Evolutionary conservation across 306 rosid species (phyloP).

Genomic region (Quercus dentata): DNA sequence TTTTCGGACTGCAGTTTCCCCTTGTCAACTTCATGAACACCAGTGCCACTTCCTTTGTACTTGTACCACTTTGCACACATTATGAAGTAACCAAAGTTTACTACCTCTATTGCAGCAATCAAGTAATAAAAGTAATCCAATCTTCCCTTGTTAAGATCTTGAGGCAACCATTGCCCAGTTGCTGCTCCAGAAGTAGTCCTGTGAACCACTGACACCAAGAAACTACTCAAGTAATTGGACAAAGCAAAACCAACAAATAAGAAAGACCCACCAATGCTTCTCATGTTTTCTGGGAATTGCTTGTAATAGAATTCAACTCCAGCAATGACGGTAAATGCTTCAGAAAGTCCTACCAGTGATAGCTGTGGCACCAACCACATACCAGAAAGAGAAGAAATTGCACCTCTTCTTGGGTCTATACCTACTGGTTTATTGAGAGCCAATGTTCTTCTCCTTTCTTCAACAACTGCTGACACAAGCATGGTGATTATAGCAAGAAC

Average conservation of each 20-base stretch:
- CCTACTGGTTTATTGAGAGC: constrained; percentile 55
- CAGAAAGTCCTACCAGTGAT: constrained; percentile 49
- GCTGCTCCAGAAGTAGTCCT: constrained; percentile 29
- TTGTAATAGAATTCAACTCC: constrained; percentile 76
- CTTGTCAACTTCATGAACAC: constrained; percentile 24
- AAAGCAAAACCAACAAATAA: constrained; percentile 61
- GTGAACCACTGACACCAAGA: constrained; percentile 54
- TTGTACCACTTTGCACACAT: constrained; percentile 58
- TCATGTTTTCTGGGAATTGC: constrained; percentile 92
- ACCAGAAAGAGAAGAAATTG: constrained; percentile 71
- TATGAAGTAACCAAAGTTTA: constrained; percentile 61
- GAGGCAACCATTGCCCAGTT: constrained; percentile 64
- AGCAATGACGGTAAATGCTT: constrained; percentile 52
- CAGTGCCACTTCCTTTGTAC: constrained; percentile 39
- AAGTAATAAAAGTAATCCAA: constrained; percentile 70
- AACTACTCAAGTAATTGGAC: constrained; percentile 58
- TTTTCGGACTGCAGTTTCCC: constrained; percentile 9
- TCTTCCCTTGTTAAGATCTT: constrained; percentile 84
- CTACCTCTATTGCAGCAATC: constrained; percentile 42
- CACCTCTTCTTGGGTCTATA: constrained; percentile 59
- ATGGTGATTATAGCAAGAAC: constrained; percentile 39
- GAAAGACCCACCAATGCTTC: constrained; percentile 73
- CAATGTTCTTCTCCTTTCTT: constrained; percentile 38
- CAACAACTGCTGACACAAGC: constrained; percentile 56
- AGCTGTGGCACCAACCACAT: constrained; percentile 74